These are phyloP conservation scores for Pythium oligandrum DNA, from an alignment of 352 stramenopile genomes.

Conservation along the genomic window DNA sequence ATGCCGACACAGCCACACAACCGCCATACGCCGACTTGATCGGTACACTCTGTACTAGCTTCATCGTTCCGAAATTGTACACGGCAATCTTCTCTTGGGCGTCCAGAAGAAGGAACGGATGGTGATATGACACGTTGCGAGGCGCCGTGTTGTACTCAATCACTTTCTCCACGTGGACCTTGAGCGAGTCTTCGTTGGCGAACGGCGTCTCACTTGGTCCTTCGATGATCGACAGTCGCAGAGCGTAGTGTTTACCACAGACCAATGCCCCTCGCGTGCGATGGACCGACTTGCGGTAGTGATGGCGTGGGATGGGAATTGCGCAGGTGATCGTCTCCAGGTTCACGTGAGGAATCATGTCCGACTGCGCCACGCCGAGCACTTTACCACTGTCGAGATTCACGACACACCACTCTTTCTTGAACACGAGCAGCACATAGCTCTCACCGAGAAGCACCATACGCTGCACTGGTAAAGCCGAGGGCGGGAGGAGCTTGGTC, in stretches of 20 bases:
- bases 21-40: conserved; percentile 46
- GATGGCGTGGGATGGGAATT: conserved; percentile 17
- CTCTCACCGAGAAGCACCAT: conserved; percentile 63
- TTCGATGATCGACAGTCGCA: conserved; percentile 41
- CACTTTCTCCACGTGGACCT: conserved; percentile 40
- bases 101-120: conserved; percentile 67
- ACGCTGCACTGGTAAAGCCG: conserved; percentile 36
- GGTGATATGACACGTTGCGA: conserved; percentile 42
- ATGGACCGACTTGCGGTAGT: conserved; percentile 20
- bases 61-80: conserved; percentile 59
- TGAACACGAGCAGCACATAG: conserved; percentile 57
- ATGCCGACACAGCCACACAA: conserved; percentile 17
- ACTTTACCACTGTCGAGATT: conserved; percentile 59
- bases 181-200: conserved; percentile 20
- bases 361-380: conserved; percentile 23
- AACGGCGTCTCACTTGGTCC: conserved; percentile 5
- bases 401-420: conserved; percentile 58
- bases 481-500: conserved; percentile 8
- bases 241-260: conserved; percentile 44
- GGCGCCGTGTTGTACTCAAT: conserved; percentile 46
- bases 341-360: conserved; percentile 15
- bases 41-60: conserved; percentile 42
- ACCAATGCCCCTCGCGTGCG: conserved; percentile 39
- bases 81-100: conserved; percentile 49
- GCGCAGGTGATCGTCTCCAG: conserved; percentile 30